phyloP scores from a whole-genome alignment of 352 stramenopile species.

The Phytophthora hibernalis region DNA sequence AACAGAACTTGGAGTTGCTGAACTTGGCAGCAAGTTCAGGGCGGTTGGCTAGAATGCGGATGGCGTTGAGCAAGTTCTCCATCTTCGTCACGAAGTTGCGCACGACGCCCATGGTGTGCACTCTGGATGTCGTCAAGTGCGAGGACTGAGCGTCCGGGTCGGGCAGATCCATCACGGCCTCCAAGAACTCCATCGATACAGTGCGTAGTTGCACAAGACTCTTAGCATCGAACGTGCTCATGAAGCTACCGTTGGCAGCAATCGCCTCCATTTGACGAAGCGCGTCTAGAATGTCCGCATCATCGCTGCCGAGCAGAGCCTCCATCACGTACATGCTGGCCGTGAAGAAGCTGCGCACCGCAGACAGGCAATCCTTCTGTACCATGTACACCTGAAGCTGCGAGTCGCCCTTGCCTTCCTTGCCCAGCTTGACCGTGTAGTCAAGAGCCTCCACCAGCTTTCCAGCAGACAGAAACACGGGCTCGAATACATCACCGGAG shows the following conservation, averaged over 20 bases:
- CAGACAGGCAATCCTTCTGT: constrained; percentile 73
- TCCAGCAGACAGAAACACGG: constrained; percentile 79
- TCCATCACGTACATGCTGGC: constrained; percentile 80
- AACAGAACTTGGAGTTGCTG: constrained; percentile 79
- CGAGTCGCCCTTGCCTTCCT: constrained; percentile 75
- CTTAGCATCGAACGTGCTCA: constrained; percentile 70
- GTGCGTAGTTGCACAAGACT: constrained; percentile 58
- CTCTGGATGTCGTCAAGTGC: constrained; percentile 56
- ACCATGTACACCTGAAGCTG: constrained; percentile 72
- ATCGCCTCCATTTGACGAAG: constrained; percentile 74
- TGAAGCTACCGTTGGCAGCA: constrained; percentile 63
- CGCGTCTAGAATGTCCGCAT: constrained; percentile 69
- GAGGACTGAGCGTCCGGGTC: constrained; percentile 63
- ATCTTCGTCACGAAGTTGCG: constrained; percentile 83
- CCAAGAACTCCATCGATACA: constrained; percentile 76
- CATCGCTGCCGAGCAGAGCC: constrained; percentile 63
- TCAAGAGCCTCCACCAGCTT: constrained; percentile 74
- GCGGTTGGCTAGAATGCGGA: constrained; percentile 59
- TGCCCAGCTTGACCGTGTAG: constrained; percentile 63
- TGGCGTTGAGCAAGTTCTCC: constrained; percentile 68
- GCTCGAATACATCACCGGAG: constrained; percentile 78
- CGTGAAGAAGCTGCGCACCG: constrained; percentile 80
- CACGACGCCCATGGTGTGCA: constrained; percentile 78
- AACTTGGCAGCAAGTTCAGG: constrained; percentile 72
- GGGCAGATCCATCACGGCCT: constrained; percentile 76